A percentile compares a stretch with the other conserved stretches of the same genome.
These are phyloP conservation scores for Potentilla sterilis DNA, from an alignment of 306 rosid species.

Conservation along the genomic window DNA sequence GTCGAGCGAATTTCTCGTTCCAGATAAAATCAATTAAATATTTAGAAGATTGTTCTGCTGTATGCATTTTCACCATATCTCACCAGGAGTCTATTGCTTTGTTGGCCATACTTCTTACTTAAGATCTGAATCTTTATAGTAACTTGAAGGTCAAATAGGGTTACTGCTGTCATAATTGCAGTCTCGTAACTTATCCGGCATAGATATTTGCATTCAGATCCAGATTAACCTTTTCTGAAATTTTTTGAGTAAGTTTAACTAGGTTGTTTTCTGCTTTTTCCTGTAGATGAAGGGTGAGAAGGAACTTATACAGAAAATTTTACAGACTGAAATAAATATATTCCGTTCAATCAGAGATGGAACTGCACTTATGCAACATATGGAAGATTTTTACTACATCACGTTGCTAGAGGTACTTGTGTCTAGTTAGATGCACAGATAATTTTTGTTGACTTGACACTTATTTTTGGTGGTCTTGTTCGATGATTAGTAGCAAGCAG, in stretches of 20 bases:
- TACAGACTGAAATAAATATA: conserved; percentile 88
- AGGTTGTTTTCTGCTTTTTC: background rate
- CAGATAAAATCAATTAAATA: background rate
- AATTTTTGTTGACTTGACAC: background rate
- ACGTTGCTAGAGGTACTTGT: conserved; percentile 72
- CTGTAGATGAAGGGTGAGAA: conserved; percentile 93
- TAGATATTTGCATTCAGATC: background rate
- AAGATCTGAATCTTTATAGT: background rate
- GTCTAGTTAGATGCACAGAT: background rate
- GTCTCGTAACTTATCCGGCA: background rate
- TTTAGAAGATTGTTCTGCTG: background rate
- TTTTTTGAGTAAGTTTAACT: conserved; percentile 11
- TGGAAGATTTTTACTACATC: conserved; percentile 97
- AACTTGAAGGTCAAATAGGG: background rate
- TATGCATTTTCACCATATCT: background rate
- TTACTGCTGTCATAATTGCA: background rate
- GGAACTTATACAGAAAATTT: conserved; percentile 77
- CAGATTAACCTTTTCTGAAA: conserved; percentile 1
- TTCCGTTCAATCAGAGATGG: conserved; percentile 95
- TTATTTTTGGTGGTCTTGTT: background rate
- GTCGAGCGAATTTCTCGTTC: background rate
- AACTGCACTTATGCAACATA: conserved; percentile 91
- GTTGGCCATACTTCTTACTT: background rate
- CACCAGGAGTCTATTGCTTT: background rate
- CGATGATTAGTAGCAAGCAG: background rate